Evolutionary conservation across 2,329 filamentous ascomycete genomes (phyloP), one percentile per base, ranked within the genome.

Genomic region (Ophiostoma montium): DNA sequence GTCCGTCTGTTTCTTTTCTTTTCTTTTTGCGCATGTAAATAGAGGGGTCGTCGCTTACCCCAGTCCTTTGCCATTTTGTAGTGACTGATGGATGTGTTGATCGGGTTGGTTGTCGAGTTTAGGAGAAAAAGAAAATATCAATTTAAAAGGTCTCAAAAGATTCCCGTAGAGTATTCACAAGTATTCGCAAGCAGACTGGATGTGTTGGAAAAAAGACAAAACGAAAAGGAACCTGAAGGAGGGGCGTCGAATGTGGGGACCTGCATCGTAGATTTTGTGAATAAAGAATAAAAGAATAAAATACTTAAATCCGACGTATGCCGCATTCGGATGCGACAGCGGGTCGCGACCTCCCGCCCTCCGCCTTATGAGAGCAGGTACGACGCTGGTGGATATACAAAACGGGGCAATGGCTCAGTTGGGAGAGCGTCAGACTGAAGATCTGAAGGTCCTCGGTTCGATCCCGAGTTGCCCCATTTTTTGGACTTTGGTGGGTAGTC

Each of bases 371-470:
- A 8, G 4, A 8, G 23, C 4, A 27, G 8, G 23, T 27, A 27
- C 23, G 23, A 27, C 8, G 23, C 8, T 27, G 23, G 23, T 27
- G 23, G 23, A 33, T 10, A 33, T 33, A 11, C 9, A 33, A 33
- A 33, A 33, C 31, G 39, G 39, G 39, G 39, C 39, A 42, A 42
- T 42, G 39, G 39, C 39, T 42, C 39, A 42, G 39, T 42, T 42
- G 39, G 39, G 39, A 42, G 39, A 42, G 39, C 39, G 39, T 42
- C 39, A 42, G 39, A 42, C 39, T 42, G 39, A 42, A 42, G 39
- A 42, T 42, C 39, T 42, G 39, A 42, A 42, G 39, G 39, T 42
- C 39, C 39, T 42, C 39, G 39, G 39, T 42, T 42, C 39, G 39
- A 42, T 42, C 39, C 39, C 39, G 39, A 42, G 39, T 42, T 42